Base-by-base conservation (phyloP, 495 filamentous ascomycete genomes). In the Penicillium angulare region DNA sequence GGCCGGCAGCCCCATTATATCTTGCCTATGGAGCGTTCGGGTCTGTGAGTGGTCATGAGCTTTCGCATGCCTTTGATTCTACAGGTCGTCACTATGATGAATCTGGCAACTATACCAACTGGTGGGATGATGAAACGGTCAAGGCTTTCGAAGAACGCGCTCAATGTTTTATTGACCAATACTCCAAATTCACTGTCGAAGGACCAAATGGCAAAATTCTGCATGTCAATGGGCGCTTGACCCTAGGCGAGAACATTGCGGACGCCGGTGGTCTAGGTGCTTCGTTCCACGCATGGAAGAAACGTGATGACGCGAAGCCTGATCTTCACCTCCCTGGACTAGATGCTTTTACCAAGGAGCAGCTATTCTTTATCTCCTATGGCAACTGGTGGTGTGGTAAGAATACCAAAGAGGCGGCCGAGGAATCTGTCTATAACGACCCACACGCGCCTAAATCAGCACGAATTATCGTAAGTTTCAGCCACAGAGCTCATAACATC, bases 221-320 rank as follows among this genome's bases (percentile, higher is more conserved):
- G 1, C 81, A 88, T 59, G 82, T 88, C 47, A 88, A 87, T 51
- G 87, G 86, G 27, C 68, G 67, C 16, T 67, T 85, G 21, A 90
- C 87, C 0, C 72, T 88, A 3, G 86, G 84, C 16, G 87, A 90
- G 72, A 89, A 89, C 58, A 86, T 90, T 43, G 85, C 86, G 3
- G 87, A 90, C 63, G 86, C 86, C 1, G 87, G 86, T 26, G 87
- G 87, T 5, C 56, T 91, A 16, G 71, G 75, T 22, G 84, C 84
- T 2, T 74, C 84, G 1, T 90, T 81, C 55, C 73, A 76, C 8
- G 84, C 86, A 1, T 90, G 87, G 87, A 79, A 82, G 62, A 75
- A 76, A 50, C 78, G 74, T 2, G 78, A 77, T 21, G 73, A 68
- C 18, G 59, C 68, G 3, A 73, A 69, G n/a, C 71, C 82, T 3